phyloP scores from a whole-genome alignment of 495 filamentous ascomycete species.

The Xylaria longipes region DNA sequence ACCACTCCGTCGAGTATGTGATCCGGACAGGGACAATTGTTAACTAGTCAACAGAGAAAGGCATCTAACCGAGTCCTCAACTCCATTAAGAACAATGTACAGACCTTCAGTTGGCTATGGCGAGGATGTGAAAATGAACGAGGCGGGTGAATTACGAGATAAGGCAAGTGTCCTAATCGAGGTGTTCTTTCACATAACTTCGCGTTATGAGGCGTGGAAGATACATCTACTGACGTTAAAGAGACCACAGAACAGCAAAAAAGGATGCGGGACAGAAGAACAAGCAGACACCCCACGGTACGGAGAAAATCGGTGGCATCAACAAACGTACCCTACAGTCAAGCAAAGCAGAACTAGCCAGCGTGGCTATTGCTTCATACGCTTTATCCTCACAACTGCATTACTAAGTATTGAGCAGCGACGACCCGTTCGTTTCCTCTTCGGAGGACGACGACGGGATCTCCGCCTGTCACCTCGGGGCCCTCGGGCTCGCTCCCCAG shows the following conservation, averaged over 20 bases:
- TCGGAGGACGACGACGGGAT: no score
- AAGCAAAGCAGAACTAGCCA: no score
- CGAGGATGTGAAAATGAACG: background rate
- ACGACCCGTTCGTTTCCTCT: no score
- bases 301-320: background rate
- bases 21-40: background rate
- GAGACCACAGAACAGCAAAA: background rate
- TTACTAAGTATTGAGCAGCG: no score
- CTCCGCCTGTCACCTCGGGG: no score
- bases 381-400: no score
- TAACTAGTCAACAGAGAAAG: conserved; percentile 6
- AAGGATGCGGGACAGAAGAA: background rate
- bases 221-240: background rate
- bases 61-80: background rate
- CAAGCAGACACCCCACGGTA: no score
- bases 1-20: no score
- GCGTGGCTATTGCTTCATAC: no score
- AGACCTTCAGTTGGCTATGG: background rate
- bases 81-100: background rate
- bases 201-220: background rate
- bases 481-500: no score
- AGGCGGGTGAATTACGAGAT: background rate
- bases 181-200: background rate
- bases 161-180: background rate
- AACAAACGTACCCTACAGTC: background rate